Base-by-base conservation (phyloP, 2,329 filamentous ascomycete species). In the Coleophoma eucalyptorum region DNA sequence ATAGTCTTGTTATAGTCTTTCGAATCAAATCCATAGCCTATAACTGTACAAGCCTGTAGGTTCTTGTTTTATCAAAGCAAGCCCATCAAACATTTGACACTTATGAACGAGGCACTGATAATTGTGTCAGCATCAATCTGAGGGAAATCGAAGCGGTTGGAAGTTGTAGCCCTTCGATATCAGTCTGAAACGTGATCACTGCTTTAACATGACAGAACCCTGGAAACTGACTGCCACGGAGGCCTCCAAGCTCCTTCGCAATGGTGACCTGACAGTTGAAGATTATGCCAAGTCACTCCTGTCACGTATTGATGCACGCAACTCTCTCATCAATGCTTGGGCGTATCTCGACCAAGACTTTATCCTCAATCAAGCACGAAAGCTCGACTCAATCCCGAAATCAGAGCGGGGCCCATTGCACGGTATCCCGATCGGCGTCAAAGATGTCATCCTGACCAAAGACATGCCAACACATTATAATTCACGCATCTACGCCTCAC, bases 381-480 rank as follows among this genome's bases (percentile, higher is more conserved):
- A 59, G 7, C 70, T 83, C 1, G 80, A 83, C 55, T 54, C 63
- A 18, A 50, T 81, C 3, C 73, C 78, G 0, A 43, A 50, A 0
- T 64, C 68, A 1, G 53, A 76, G 50, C 67, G 80, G 41, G 79
- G 79, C 0, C 76, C 75, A 0, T 63, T 84, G 0, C 79, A 83
- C 55, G 80, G 80, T 1, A 59, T 83, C 3, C 71, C 77, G 0
- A 65, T 84, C 8, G 80, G 68, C 1, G 68, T 83, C n/a, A 83
- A 83, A 60, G 80, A 83, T 65, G 69, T 83, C 5, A 78, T 83
- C 54, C 72, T 69, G 59, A 82, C 74, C 1, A 76, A 75, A 59
- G 74, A 79, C 46, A 78, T 81, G 77, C 79, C 79, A 1, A 81
- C 79, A 1, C 69, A 75, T 38, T 72, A 75, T 62, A 73, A 75